A percentile compares a stretch with the other conserved stretches of the same genome.
Evolutionary conservation across 2,329 filamentous ascomycete genomes (phyloP).

Genomic region (Escovopsis sp.): DNA sequence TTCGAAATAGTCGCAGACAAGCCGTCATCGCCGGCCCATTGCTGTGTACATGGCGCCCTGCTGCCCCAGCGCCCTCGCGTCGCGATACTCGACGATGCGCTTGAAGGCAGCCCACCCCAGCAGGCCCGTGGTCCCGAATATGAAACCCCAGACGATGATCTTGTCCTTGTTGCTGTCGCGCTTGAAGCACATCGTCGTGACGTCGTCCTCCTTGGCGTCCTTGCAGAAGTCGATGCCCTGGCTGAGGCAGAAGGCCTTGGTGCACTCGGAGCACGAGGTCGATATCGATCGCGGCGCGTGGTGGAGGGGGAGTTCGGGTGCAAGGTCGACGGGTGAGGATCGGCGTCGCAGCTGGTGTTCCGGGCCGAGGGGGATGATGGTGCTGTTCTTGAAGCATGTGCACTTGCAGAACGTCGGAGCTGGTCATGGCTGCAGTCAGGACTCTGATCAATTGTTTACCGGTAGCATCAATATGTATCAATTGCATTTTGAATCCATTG

Average conservation of each 20-base stretch:
- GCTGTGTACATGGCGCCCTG: conserved; percentile 17
- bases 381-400: conserved; percentile 56
- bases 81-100: conserved; percentile 29
- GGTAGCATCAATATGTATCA: no score
- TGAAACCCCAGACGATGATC: conserved; percentile 51
- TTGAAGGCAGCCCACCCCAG: conserved; percentile 45
- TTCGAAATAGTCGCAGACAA: no score
- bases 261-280: conserved; percentile 45
- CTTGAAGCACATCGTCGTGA: conserved; percentile 50
- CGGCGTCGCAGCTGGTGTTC: conserved; percentile 15
- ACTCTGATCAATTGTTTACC: background rate
- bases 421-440: conserved; percentile 21
- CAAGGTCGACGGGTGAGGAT: conserved; percentile 6
- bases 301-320: conserved; percentile 1
- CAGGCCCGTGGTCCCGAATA: conserved; percentile 42
- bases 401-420: conserved; percentile 55
- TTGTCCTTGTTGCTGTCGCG: conserved; percentile 52
- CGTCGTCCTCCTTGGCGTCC: conserved; percentile 45
- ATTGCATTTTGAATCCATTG: no score
- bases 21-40: conserved; percentile 8
- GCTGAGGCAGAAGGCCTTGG: conserved; percentile 47
- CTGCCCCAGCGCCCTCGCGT: conserved; percentile 16
- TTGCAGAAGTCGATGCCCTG: conserved; percentile 49
- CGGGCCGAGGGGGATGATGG: conserved; percentile 47
- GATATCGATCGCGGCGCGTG: conserved; percentile 21